Conservation (phyloP, 495 filamentous ascomycete species). For the Penicillium odoratum region DNA sequence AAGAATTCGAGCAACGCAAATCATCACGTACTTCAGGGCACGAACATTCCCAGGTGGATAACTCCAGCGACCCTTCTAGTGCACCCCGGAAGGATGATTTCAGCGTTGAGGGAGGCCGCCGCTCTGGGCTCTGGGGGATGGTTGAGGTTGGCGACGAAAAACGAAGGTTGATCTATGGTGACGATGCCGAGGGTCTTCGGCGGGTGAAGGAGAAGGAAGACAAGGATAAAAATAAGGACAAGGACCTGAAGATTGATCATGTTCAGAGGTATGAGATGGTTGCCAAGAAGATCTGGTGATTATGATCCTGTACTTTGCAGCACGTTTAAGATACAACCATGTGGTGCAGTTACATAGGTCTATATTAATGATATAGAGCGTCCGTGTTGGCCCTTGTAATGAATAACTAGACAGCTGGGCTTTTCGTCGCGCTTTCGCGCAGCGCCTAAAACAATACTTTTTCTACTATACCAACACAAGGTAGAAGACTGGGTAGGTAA, state of each 20-base stretch:
- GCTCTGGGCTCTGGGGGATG: constrained; percentile 77
- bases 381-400: neutral
- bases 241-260: constrained; percentile 57
- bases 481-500: no score
- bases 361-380: neutral
- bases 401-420: no score
- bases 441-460: no score
- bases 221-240: constrained; percentile 55
- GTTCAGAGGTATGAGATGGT: constrained; percentile 90
- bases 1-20: constrained; percentile 52
- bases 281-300: constrained; percentile 89
- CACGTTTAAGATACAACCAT: neutral
- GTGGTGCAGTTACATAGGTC: neutral
- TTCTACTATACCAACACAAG: no score
- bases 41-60: constrained; percentile 28
- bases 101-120: constrained; percentile 66
- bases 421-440: no score
- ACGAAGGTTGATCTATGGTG: constrained; percentile 80
- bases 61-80: constrained; percentile 43
- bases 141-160: constrained; percentile 89
- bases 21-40: constrained; percentile 8
- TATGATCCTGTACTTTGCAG: neutral
- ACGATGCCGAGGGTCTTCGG: constrained; percentile 71
- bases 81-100: constrained; percentile 41
- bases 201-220: constrained; percentile 71